Evolutionary conservation across 2,329 filamentous ascomycete genomes (phyloP), one percentile per base, ranked within the genome.

Genomic region (Penicillium sp.): DNA sequence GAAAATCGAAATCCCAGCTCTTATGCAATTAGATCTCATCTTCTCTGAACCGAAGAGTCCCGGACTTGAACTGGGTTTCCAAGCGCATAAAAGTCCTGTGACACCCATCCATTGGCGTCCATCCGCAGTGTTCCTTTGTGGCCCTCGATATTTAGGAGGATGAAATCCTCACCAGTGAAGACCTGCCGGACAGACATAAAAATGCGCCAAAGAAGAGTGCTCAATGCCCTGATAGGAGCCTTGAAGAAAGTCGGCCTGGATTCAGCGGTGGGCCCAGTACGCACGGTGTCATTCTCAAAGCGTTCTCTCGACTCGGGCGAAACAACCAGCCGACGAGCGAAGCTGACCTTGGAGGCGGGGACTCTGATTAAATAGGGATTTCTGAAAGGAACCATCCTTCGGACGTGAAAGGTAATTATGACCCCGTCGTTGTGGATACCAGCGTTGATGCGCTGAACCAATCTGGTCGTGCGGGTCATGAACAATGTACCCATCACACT

Each of bases 401-500:
- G 61, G 19, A 70, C 62, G 5, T 50, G 51, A 36, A 70, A 65
- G 16, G 53, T 56, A 28, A 70, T 51, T 23, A 57, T 45, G 14
- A 61, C 58, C 36, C 60, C 52, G 9, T 57, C 58, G 15, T 62
- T 47, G 18, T 49, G 39, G 29, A 51, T 54, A 42, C 83, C 63
- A 10, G 81, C 71, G 19, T 74, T 75, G 56, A 86, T 79, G 27
- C 63, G 65, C 37, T 72, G 72, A 50, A 87, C 73, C 33, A 86
- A 70, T 36, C 74, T 72, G 17, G 70, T 62, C 5, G 81, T 78
- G 55, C 79, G 76, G 40, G 77, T 58, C 29, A 83, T 59, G 50
- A 85, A 77, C 46, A 77, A 76, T 31, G 74, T 74, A 43, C 81
- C 83, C 60, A 84, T 73, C 26, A 67, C 69, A 37, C 71, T 77